Conservation (phyloP, 306 rosid species). For the Biancaea sappan region DNA sequence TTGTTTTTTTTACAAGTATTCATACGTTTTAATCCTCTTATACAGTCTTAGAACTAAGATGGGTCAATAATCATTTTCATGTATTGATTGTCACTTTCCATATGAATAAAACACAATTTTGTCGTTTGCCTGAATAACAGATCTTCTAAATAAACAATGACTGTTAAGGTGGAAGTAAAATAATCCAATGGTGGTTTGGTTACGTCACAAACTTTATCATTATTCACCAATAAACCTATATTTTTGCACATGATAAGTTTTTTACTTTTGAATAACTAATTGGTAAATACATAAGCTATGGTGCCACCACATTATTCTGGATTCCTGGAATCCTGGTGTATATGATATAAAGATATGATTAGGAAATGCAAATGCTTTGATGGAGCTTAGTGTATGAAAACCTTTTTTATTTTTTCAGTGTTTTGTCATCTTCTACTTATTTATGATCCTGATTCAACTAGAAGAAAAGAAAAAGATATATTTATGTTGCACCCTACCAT, state of each 20-base stretch:
- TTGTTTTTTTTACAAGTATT: background rate
- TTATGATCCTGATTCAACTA: background rate
- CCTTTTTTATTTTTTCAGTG: slow-evolving; percentile 1
- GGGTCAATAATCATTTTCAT: background rate
- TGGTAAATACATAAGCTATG: background rate
- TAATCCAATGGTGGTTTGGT: slow-evolving; percentile 26
- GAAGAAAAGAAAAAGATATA: background rate
- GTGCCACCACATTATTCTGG: background rate
- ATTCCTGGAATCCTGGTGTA: background rate
- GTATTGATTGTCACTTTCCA: background rate
- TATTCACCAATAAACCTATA: background rate
- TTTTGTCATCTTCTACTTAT: background rate
- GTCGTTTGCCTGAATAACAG: background rate
- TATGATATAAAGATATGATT: background rate
- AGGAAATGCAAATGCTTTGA: slow-evolving; percentile 7
- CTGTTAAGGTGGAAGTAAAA: slow-evolving; percentile 12
- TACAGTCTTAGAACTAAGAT: background rate
- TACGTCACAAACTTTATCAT: slow-evolving; percentile 13
- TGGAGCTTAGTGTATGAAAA: background rate
- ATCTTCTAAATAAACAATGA: slow-evolving; percentile 20
- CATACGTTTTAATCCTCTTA: slow-evolving; percentile 17
- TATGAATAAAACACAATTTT: background rate
- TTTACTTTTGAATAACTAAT: background rate
- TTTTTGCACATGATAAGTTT: background rate
- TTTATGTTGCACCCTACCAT: background rate